phyloP scores from a whole-genome alignment of 441 rosid genomes.

The Capsella rubella region DNA sequence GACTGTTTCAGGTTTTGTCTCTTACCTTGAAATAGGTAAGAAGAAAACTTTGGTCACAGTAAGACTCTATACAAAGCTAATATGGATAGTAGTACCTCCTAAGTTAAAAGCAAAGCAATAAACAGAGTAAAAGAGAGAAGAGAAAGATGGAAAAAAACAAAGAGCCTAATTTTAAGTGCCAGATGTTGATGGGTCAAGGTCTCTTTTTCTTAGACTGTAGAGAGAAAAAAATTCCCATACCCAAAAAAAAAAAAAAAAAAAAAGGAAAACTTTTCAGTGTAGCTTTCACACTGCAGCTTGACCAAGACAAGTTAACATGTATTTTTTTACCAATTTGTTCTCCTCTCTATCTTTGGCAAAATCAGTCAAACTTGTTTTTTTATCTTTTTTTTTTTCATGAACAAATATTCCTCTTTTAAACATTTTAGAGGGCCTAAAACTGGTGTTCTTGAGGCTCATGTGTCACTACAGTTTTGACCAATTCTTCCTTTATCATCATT shows the following conservation, averaged over 20 bases:
- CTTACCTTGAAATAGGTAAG: constrained; percentile 39
- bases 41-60: constrained; percentile 36
- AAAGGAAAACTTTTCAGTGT: constrained; percentile 29
- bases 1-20: constrained; percentile 48
- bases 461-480: constrained; percentile 38
- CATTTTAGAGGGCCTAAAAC: constrained; percentile 17
- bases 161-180: constrained; percentile 70
- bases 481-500: constrained; percentile 26
- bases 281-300: constrained; percentile 46
- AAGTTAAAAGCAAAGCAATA: constrained; percentile 41
- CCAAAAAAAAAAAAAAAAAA: not conserved
- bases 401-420: constrained; percentile 9
- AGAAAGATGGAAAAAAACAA: constrained; percentile 24
- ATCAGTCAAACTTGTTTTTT: constrained; percentile 7
- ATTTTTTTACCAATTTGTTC: constrained; percentile 17
- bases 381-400: not conserved
- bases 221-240: constrained; percentile 2
- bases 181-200: constrained; percentile 79
- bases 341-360: constrained; percentile 17
- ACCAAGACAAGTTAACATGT: constrained; percentile 32
- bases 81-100: constrained; percentile 24
- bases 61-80: constrained; percentile 29
- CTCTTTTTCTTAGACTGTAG: constrained; percentile 34
- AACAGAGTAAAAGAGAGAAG: constrained; percentile 28
- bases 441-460: constrained; percentile 27